These are phyloP conservation scores for Pseudogymnoascus sp. DNA, from an alignment of 2,329 filamentous ascomycete species.

Conservation along the genomic window DNA sequence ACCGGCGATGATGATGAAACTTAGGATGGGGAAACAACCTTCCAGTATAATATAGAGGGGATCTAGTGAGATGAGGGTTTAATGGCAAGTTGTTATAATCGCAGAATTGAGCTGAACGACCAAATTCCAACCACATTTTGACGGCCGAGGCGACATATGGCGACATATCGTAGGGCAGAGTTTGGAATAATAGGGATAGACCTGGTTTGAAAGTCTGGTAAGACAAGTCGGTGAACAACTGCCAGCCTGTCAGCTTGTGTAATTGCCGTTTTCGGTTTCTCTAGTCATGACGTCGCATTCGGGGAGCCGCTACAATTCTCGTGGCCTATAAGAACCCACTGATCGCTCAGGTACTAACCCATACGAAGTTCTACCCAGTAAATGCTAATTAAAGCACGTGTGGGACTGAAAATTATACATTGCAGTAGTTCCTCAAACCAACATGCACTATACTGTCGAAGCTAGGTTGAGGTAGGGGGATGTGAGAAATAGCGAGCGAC, in stretches of 20 bases:
- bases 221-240: not conserved
- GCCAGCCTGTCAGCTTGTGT: not conserved
- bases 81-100: not conserved
- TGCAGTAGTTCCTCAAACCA: not conserved
- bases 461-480: not conserved
- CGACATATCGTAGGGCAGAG: not conserved
- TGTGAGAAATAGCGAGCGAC: not conserved
- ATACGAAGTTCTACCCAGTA: not conserved
- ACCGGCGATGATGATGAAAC: not conserved
- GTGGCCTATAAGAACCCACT: not conserved
- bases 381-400: not conserved
- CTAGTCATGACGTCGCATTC: not conserved
- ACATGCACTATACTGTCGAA: not conserved
- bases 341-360: not conserved
- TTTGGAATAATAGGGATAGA: not conserved
- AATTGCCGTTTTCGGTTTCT: not conserved
- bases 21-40: not conserved
- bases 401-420: constrained; percentile 2
- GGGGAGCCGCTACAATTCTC: not conserved
- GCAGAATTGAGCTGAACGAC: not conserved
- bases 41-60: not conserved
- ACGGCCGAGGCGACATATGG: not conserved
- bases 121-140: not conserved
- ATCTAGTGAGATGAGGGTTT: not conserved
- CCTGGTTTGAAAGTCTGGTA: not conserved